Percentiles rank a stretch among this genome's conserved stretches.
Evolutionary conservation across 2,329 filamentous ascomycete genomes (phyloP).

Genomic region (Aureobasidium melanogenum): DNA sequence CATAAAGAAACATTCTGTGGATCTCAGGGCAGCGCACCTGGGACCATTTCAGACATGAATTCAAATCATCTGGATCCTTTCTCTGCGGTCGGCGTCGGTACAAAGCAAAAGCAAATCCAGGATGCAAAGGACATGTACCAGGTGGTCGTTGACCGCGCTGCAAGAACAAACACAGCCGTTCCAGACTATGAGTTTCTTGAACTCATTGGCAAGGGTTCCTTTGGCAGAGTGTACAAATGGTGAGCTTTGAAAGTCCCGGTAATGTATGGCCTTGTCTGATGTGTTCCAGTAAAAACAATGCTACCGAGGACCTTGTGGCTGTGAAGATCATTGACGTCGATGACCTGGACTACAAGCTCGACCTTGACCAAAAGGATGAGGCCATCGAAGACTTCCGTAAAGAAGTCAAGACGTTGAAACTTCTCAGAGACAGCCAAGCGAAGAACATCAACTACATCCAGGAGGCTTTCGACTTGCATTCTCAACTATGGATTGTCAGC

Average conservation of each 20-base stretch:
- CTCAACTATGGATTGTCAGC: slow-evolving; percentile 80
- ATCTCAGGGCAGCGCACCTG: background rate
- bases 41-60: slow-evolving; percentile 19
- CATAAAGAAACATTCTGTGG: background rate
- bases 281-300: slow-evolving; percentile 29
- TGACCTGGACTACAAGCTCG: slow-evolving; percentile 55
- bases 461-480: slow-evolving; percentile 67
- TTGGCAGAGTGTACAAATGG: slow-evolving; percentile 65
- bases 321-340: slow-evolving; percentile 82
- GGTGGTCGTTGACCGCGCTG: slow-evolving; percentile 53
- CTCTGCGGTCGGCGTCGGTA: slow-evolving; percentile 13
- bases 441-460: slow-evolving; percentile 75
- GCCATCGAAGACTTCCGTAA: slow-evolving; percentile 48
- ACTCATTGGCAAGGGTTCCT: slow-evolving; percentile 66
- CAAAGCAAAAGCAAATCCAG: slow-evolving; percentile 48
- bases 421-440: slow-evolving; percentile 64
- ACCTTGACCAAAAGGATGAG: slow-evolving; percentile 59
- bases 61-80: slow-evolving; percentile 19
- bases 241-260: slow-evolving; percentile 14
- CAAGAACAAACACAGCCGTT: slow-evolving; percentile 49
- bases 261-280: background rate
- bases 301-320: slow-evolving; percentile 50
- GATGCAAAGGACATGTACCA: slow-evolving; percentile 64
- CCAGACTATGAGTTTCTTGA: slow-evolving; percentile 62
- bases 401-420: slow-evolving; percentile 58